Evolutionary conservation across 768 basidiomycete genomes (phyloP).

Genomic region (Lyophyllum shimeji): DNA sequence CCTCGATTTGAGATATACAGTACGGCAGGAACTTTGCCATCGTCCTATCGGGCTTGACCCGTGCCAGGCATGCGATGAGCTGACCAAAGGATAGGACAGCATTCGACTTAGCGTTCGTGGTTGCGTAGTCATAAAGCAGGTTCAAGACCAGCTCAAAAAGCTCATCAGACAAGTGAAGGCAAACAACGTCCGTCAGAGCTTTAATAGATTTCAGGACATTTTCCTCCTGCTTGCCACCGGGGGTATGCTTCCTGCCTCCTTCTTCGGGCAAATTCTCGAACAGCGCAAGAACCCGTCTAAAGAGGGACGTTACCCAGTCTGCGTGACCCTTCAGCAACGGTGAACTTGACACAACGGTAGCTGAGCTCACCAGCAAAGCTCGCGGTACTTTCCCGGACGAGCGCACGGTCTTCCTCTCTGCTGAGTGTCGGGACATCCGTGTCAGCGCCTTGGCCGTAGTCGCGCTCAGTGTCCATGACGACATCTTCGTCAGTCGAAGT

Average conservation of each 20-base stretch:
- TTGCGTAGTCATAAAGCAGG: constrained; percentile 82
- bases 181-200: constrained; percentile 78
- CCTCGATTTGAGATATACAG: constrained; percentile 74
- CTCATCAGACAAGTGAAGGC: constrained; percentile 72
- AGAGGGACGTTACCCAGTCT: constrained; percentile 83
- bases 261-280: constrained; percentile 96
- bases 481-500: constrained; percentile 56
- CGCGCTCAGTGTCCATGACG: constrained; percentile 46
- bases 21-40: constrained; percentile 79
- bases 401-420: constrained; percentile 66
- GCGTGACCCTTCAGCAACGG: neutral
- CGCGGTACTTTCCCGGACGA: constrained; percentile 77
- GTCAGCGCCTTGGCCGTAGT: constrained; percentile 47
- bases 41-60: constrained; percentile 72
- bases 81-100: constrained; percentile 90
- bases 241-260: constrained; percentile 82
- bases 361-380: constrained; percentile 63
- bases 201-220: constrained; percentile 75
- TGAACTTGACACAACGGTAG: neutral
- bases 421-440: constrained; percentile 39
- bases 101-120: constrained; percentile 88
- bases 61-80: constrained; percentile 80
- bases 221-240: constrained; percentile 84
- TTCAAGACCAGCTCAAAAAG: constrained; percentile 86
- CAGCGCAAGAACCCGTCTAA: constrained; percentile 75